A percentile compares a stretch with the other conserved stretches of the same genome.
Conservation (phyloP, 371 early-diverging fungal genomes). For the Gilbertella persicaria region DNA sequence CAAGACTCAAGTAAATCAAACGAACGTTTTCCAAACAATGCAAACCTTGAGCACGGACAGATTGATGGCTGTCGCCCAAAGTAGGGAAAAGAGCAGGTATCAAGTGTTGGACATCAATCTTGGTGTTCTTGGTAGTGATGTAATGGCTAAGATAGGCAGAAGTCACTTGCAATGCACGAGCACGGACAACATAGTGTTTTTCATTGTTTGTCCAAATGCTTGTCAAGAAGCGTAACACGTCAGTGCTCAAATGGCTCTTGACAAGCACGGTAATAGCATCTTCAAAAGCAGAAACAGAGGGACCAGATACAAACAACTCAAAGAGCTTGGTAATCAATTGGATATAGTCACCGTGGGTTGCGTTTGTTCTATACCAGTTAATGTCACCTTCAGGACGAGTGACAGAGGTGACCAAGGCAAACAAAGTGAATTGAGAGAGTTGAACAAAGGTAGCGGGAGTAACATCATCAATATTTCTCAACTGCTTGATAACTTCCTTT, state of each 20-base stretch:
- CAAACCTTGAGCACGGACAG: constrained; percentile 63
- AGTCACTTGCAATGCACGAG: constrained; percentile 69
- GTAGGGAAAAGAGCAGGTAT: constrained; percentile 75
- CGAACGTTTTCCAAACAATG: constrained; percentile 57
- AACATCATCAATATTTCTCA: constrained; percentile 20
- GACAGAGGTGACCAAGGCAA: constrained; percentile 9
- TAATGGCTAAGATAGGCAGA: constrained; percentile 58
- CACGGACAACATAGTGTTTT: constrained; percentile 36
- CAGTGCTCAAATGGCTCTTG: constrained; percentile 51
- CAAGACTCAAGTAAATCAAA: constrained; percentile 32
- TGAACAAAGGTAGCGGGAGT: constrained; percentile 20
- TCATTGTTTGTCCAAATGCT: constrained; percentile 57
- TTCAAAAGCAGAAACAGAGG: constrained; percentile 51
- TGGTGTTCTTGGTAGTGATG: constrained; percentile 23
- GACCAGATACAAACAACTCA: constrained; percentile 44
- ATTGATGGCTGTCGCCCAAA: constrained; percentile 51
- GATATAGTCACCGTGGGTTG: constrained; percentile 3
- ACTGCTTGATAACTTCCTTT: constrained; percentile 21
- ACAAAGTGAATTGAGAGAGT: constrained; percentile 18
- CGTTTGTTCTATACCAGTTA: constrained; percentile 15
- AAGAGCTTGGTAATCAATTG: constrained; percentile 38
- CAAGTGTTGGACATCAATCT: constrained; percentile 78
- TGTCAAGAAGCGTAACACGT: constrained; percentile 67
- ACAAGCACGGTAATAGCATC: constrained; percentile 57
- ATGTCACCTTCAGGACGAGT: constrained; percentile 11